Evolutionary conservation across 108 stramenopile species (phyloP).

Genomic region (Discostella stelligeroides): DNA sequence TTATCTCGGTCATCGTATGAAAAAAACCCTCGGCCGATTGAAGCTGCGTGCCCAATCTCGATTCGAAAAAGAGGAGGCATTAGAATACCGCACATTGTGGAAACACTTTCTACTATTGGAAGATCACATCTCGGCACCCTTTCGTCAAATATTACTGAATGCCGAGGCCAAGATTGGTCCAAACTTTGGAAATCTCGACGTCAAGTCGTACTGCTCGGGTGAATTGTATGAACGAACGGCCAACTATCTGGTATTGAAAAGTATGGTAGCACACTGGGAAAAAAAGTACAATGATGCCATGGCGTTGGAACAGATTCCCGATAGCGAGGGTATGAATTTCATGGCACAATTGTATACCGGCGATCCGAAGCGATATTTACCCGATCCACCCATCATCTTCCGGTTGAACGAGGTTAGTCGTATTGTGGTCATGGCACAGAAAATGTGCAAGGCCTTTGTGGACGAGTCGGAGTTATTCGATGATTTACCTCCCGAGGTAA

Average conservation of each 20-base stretch:
- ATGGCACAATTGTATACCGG: constrained; percentile 54
- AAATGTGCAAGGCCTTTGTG: constrained; percentile 77
- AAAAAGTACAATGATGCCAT: constrained; percentile 84
- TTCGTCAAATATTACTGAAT: constrained; percentile 84
- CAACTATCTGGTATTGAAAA: constrained; percentile 81
- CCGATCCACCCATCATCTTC: constrained; percentile 78
- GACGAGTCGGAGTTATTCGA: constrained; percentile 56
- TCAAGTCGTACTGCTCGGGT: constrained; percentile 59
- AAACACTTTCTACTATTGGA: constrained; percentile 74
- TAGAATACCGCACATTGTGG: constrained; percentile 56
- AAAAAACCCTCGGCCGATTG: constrained; percentile 62
- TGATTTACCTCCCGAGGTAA: constrained; percentile 75
- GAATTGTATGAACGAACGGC: constrained; percentile 79
- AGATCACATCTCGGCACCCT: constrained; percentile 84
- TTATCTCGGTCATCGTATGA: constrained; percentile 64
- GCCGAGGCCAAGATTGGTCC: constrained; percentile 77
- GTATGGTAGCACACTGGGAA: constrained; percentile 88
- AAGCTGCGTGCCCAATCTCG: constrained; percentile 60
- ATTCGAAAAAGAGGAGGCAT: constrained; percentile 57
- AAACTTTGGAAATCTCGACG: constrained; percentile 83
- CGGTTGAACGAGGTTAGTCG: constrained; percentile 69
- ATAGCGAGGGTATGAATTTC: constrained; percentile 49
- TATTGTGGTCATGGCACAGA: constrained; percentile 76
- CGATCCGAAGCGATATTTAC: constrained; percentile 80
- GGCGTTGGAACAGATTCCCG: constrained; percentile 57